phyloP scores from a whole-genome alignment of 1,284 basidiomycete species.

The Serendipita sp. region DNA sequence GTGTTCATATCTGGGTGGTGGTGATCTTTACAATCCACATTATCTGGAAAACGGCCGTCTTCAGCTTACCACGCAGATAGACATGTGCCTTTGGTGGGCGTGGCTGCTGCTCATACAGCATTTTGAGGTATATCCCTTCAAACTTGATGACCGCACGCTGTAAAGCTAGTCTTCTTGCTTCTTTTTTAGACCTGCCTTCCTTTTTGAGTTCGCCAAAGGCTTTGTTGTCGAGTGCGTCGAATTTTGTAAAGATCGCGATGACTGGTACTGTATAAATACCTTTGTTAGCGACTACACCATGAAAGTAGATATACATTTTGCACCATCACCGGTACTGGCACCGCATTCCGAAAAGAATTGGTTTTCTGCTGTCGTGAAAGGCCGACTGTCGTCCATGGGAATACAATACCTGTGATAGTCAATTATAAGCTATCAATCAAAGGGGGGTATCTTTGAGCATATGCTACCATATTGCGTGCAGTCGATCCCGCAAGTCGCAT shows the following conservation, averaged over 20 bases:
- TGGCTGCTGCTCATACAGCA: neutral
- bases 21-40: too few relatives aligned
- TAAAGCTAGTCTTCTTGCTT: neutral
- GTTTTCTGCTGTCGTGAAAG: neutral
- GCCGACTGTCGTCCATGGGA: neutral
- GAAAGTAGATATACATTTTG: too few relatives aligned
- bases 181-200: neutral
- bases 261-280: slow-evolving; percentile 18
- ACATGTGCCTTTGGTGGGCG: neutral
- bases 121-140: neutral
- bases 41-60: too few relatives aligned
- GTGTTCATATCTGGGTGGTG: neutral
- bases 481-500: slow-evolving; percentile 8
- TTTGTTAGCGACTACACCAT: neutral
- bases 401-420: neutral
- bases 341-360: neutral
- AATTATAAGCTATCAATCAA: neutral
- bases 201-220: neutral
- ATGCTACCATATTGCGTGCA: slow-evolving; percentile 21
- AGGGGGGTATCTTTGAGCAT: slow-evolving; percentile 12
- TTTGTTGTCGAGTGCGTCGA: slow-evolving; percentile 12
- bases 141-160: neutral
- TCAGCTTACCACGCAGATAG: neutral
- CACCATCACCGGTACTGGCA: neutral
- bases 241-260: slow-evolving; percentile 21